Base-by-base conservation (phyloP, 2,329 filamentous ascomycete species). In the Microcera coccophila region DNA sequence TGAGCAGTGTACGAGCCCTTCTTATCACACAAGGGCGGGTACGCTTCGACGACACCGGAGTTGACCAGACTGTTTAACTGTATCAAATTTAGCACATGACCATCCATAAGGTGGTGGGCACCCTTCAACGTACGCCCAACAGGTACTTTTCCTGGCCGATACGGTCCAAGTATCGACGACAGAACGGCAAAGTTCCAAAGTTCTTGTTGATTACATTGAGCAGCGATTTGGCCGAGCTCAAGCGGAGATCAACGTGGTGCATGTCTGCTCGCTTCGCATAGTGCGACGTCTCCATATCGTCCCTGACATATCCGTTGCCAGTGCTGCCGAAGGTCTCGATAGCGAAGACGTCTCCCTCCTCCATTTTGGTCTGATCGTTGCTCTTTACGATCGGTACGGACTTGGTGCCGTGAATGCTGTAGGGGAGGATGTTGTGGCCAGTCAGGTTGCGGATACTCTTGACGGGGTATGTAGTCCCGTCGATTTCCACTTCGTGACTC, bases 321-420 rank as follows among this genome's bases (percentile, higher is more conserved):
- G 90, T 96, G 64, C 85, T 93, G 47, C 90, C 91, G 65, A 96
- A 96, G 0, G 90, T 96, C 72, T 96, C 90, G 57, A 96, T 95
- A 52, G 90, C 90, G 65, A 94, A 97, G 15, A 90, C 84, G 62
- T 97, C 90, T 32, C 90, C 90, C 69, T 96, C 91, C 70, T 96
- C 90, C 91, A 97, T 97, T 76, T 95, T 95, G 39, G 89, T 94
- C 64, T 84, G 82, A 60, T 95, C 88, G 49, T 80, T 79, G 49
- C 82, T 84, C 73, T 95, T 95, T 51, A 96, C 89, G 59, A 96
- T 95, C 0, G 90, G 91, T 39, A 96, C 88, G 53, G 87, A 90
- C 76, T 96, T 96, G 58, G 82, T 86, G 44, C 90, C 90, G 69
- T 96, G 90, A 57, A 96, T 96, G 64, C 82, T 83, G 72, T 90